These are phyloP conservation scores for Amylocarpus encephaloides DNA, from an alignment of 2,329 filamentous ascomycete genomes.

Conservation along the genomic window DNA sequence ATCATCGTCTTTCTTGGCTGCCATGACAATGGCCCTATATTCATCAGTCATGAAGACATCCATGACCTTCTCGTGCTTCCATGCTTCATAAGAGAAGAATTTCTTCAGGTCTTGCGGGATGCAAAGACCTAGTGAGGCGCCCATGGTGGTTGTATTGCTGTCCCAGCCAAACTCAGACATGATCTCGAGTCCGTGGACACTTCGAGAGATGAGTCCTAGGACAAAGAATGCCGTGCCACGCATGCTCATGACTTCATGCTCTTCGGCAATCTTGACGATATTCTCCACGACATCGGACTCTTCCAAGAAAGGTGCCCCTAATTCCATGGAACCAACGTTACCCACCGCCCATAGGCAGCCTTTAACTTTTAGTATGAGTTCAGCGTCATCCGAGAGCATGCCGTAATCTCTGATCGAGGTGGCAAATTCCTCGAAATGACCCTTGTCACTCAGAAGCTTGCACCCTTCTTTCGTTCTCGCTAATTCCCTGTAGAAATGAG, in stretches of 20 bases:
- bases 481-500: constrained; percentile 94
- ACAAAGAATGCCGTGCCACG: constrained; percentile 96
- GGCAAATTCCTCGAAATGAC: constrained; percentile 92
- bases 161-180: constrained; percentile 89
- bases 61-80: constrained; percentile 37
- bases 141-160: constrained; percentile 75
- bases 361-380: constrained; percentile 88
- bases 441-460: constrained; percentile 81
- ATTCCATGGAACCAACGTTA: constrained; percentile 96
- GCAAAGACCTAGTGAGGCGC: constrained; percentile 79
- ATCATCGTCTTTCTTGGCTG: constrained; percentile 49
- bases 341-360: constrained; percentile 96
- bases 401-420: constrained; percentile 82
- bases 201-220: constrained; percentile 84
- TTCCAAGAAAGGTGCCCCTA: constrained; percentile 90
- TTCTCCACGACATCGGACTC: constrained; percentile 79
- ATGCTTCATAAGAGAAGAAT: constrained; percentile 65
- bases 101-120: constrained; percentile 73
- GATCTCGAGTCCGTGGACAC: constrained; percentile 86
- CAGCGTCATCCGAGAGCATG: constrained; percentile 76
- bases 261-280: constrained; percentile 83
- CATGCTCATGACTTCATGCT: constrained; percentile 83
- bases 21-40: constrained; percentile 39
- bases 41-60: constrained; percentile 36
- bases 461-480: constrained; percentile 91